Evolutionary conservation across 345 rosid genomes (phyloP).

Genomic region (Brassica napus): DNA sequence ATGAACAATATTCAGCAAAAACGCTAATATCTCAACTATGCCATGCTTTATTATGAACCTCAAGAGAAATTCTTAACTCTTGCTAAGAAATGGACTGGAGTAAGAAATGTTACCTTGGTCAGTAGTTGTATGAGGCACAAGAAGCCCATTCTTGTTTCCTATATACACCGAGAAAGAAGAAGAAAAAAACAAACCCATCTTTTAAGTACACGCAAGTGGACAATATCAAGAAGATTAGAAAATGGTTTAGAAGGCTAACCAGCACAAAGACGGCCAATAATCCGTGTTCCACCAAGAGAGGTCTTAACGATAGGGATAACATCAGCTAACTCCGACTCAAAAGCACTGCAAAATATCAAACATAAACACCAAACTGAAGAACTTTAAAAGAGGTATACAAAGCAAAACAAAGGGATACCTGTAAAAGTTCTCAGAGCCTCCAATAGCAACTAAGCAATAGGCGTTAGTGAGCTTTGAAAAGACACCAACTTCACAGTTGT

Average conservation of each 20-base stretch:
- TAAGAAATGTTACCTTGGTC: conserved; percentile 67
- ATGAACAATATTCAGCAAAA: neutral
- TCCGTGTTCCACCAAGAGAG: conserved; percentile 76
- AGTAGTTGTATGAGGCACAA: conserved; percentile 86
- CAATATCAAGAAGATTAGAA: neutral
- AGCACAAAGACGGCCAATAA: conserved; percentile 86
- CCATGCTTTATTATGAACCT: neutral
- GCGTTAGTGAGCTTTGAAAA: conserved; percentile 89
- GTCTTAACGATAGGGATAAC: conserved; percentile 90
- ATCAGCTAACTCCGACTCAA: conserved; percentile 81
- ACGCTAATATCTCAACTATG: neutral
- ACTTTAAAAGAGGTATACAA: neutral
- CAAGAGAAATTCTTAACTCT: neutral
- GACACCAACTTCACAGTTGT: conserved; percentile 77
- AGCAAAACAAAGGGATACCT: conserved; percentile 45
- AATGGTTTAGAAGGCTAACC: conserved; percentile 44
- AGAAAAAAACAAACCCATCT: neutral
- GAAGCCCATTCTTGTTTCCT: conserved; percentile 96
- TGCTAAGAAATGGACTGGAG: neutral
- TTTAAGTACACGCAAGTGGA: neutral
- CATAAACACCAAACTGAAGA: neutral
- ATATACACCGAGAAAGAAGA: neutral
- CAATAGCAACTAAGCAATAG: conserved; percentile 82
- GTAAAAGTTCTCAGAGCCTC: conserved; percentile 62
- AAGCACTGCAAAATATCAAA: conserved; percentile 38